Conservation (phyloP, 2,329 filamentous ascomycete genomes). For the Colletotrichum eleusines region DNA sequence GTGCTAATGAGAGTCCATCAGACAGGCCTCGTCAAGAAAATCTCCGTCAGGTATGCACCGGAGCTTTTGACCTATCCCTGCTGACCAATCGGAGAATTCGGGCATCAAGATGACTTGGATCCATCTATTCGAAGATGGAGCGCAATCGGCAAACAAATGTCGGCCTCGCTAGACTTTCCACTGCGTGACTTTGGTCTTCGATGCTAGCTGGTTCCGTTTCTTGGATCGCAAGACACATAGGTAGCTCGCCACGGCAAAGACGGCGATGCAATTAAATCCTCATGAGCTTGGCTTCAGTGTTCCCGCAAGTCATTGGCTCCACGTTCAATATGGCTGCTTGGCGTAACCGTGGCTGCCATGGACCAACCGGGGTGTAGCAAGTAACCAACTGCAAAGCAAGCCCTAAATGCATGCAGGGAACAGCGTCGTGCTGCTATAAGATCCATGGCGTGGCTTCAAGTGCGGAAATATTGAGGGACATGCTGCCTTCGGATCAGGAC, state of each 20-base stretch:
- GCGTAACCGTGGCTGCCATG: neutral
- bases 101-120: slow-evolving; percentile 24
- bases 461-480: slow-evolving; percentile 3
- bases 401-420: slow-evolving; percentile 11
- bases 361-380: neutral
- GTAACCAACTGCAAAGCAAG: slow-evolving; percentile 17
- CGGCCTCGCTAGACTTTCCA: slow-evolving; percentile 35
- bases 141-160: slow-evolving; percentile 9
- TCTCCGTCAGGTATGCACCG: slow-evolving; percentile 41
- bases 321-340: slow-evolving; percentile 8
- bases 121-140: slow-evolving; percentile 33
- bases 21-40: slow-evolving; percentile 35
- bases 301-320: neutral
- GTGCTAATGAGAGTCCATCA: slow-evolving; percentile 26
- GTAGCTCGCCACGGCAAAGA: neutral
- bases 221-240: neutral
- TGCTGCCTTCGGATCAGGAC: slow-evolving; percentile 4
- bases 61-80: slow-evolving; percentile 30
- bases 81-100: slow-evolving; percentile 40
- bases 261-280: neutral
- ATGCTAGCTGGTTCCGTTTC: neutral
- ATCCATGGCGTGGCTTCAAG: slow-evolving; percentile 7
- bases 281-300: neutral
- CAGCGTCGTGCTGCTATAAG: slow-evolving; percentile 24
- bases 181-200: slow-evolving; percentile 5